Base-by-base conservation (phyloP, 2,329 filamentous ascomycete species). In the Fusarium kyushuense region DNA sequence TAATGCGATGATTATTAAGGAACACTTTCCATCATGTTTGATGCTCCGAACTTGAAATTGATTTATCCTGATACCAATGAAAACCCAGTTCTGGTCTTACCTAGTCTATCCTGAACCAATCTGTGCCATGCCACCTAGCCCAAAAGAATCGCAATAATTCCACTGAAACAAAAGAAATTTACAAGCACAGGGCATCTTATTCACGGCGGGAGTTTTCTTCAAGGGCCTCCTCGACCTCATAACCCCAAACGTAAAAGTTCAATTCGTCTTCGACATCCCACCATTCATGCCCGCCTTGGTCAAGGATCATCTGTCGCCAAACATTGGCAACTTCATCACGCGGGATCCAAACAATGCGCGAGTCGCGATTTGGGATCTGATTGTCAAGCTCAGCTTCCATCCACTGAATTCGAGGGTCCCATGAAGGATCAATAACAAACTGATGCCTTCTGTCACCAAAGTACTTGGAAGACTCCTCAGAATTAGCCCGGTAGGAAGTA, bases 321-420 rank as follows among this genome's bases (percentile, higher is more conserved):
- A 40, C 30, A 4, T 25, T 29, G 5, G 41, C 6, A 2, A 32
- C 17, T 5, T 48, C 19, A 2, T 30, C 48, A 0, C 32, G 17
- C 3, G 36, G 14, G 4, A 17, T 19, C 8, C 7, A 10, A 19
- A 19, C 35, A 3, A 21, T 14, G 5, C 1, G 6, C 8, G 9
- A 4, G 5, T 47, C 8, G 21, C 33, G 4, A 30, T 11, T 13
- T 8, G 7, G 27, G 5, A 40, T 25, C 6, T 21, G 11, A 13
- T 11, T 3, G 3, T 36, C 7, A 5, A 42, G 10, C 4, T 46
- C 51, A 17, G 35, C 23, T 21, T 41, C 48, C 5, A 59, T 42
- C 64, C 64, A 67, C 19, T 67, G 38, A 7, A 47, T 7, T 4
- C 58, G 53, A 45, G 64, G 63, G 9, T 67, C 64, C 54, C 54